Percentiles rank a stretch among this genome's conserved stretches.
Conservation (phyloP, 306 rosid genomes). For the Canavalia ensiformis region DNA sequence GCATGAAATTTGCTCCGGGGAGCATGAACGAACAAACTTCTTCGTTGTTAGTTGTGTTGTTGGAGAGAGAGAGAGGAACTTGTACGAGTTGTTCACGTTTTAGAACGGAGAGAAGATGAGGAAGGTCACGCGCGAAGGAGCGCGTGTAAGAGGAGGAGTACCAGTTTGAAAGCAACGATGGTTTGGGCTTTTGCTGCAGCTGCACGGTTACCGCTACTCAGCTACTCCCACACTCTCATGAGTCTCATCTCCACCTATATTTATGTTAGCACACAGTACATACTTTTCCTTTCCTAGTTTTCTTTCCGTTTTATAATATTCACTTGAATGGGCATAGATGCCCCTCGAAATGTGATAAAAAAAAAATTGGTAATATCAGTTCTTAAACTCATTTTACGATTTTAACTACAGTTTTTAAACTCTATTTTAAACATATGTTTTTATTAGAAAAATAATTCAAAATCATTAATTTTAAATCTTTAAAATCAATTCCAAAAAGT, state of each 20-base stretch:
- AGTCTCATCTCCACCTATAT: background rate
- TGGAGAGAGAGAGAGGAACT: conserved; percentile 51
- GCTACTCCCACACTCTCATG: conserved; percentile 21
- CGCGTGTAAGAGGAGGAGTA: conserved; percentile 43
- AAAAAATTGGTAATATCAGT: too few species aligned
- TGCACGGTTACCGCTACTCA: conserved; percentile 20
- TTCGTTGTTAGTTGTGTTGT: conserved; percentile 62
- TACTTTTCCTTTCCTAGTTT: conserved; percentile 3
- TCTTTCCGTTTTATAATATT: background rate
- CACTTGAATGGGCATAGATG: background rate
- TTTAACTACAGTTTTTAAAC: too few species aligned
- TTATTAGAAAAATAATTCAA: too few species aligned
- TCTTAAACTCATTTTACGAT: too few species aligned
- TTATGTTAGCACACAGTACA: background rate
- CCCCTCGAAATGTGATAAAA: background rate
- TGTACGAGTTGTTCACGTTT: conserved; percentile 66
- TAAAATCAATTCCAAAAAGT: too few species aligned
- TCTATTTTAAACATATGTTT: too few species aligned
- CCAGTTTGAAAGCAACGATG: conserved; percentile 38
- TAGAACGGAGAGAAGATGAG: conserved; percentile 9
- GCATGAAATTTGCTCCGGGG: conserved; percentile 51
- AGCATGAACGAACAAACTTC: conserved; percentile 55
- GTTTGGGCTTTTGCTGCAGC: conserved; percentile 34
- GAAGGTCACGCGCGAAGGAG: conserved; percentile 43
- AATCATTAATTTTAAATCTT: too few species aligned